Conservation (phyloP, 345 rosid genomes). For the Nephelium lappaceum region DNA sequence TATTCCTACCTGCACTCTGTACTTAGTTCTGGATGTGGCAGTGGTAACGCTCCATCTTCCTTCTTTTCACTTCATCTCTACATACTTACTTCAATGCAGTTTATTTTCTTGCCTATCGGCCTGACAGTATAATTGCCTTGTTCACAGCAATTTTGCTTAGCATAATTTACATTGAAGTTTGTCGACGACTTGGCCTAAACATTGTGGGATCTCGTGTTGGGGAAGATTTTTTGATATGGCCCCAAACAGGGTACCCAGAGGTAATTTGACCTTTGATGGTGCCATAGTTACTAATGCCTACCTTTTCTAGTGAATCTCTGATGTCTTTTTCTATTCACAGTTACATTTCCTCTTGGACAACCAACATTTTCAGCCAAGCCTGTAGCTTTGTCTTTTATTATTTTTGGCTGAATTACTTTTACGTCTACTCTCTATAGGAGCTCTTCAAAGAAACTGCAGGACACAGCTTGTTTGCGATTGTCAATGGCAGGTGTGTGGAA, state of each 20-base stretch:
- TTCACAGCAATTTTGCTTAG: conserved; percentile 84
- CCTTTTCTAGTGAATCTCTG: neutral
- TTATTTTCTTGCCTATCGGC: neutral
- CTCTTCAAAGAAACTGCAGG: conserved; percentile 80
- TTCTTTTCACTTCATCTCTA: conserved; percentile 14
- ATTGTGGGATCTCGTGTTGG: conserved; percentile 96
- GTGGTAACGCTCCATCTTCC: conserved; percentile 55
- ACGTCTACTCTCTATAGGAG: conserved; percentile 46
- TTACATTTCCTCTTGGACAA: neutral
- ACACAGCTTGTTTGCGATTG: conserved; percentile 79
- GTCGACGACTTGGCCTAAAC: conserved; percentile 68
- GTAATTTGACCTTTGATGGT: conserved; percentile 35
- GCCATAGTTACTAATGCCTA: neutral
- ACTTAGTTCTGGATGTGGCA: conserved; percentile 72
- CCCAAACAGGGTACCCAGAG: conserved; percentile 80
- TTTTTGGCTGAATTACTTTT: neutral
- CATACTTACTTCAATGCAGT: conserved; percentile 7
- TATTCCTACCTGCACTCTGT: conserved; percentile 77
- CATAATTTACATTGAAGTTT: conserved; percentile 91
- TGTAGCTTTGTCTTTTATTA: neutral
- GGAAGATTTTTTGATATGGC: conserved; percentile 97
- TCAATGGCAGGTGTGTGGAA: conserved; percentile 89
- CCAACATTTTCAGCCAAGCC: neutral
- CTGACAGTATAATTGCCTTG: conserved; percentile 25
- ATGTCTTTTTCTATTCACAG: conserved; percentile 6